A percentile compares a stretch with the other conserved stretches of the same genome.
phyloP scores from a whole-genome alignment of 129 eudicot genomes.

The Sambucus nigra region DNA sequence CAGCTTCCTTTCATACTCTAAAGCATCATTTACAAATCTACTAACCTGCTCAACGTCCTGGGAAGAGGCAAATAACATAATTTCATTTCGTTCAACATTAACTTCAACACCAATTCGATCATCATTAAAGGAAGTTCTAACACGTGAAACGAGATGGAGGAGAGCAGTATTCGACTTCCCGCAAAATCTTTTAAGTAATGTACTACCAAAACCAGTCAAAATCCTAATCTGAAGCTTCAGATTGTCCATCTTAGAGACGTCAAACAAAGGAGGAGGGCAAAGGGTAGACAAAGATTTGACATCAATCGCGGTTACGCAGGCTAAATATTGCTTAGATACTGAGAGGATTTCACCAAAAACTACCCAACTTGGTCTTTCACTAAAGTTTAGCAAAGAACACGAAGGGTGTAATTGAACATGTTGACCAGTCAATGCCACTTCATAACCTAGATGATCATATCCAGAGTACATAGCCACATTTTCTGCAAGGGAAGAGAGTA shows the following conservation, averaged over 20 bases:
- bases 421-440: slow-evolving; percentile 57
- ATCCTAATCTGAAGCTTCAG: slow-evolving; percentile 42
- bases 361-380: slow-evolving; percentile 72
- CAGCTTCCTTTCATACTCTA: slow-evolving; percentile 56
- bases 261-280: slow-evolving; percentile 54
- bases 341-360: slow-evolving; percentile 81
- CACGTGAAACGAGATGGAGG: slow-evolving; percentile 39
- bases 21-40: slow-evolving; percentile 26
- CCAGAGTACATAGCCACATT: slow-evolving; percentile 84
- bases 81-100: slow-evolving; percentile 42
- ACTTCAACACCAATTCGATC: slow-evolving; percentile 71
- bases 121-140: slow-evolving; percentile 35
- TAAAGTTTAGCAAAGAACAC: slow-evolving; percentile 60
- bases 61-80: slow-evolving; percentile 47
- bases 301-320: slow-evolving; percentile 63
- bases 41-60: slow-evolving; percentile 44
- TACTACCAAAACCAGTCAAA: slow-evolving; percentile 52
- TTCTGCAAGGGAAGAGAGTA: slow-evolving; percentile 64
- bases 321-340: slow-evolving; percentile 50
- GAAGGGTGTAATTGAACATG: slow-evolving; percentile 78
- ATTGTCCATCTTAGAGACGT: slow-evolving; percentile 33
- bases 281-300: slow-evolving; percentile 36
- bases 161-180: slow-evolving; percentile 54
- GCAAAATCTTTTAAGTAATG: slow-evolving; percentile 58
- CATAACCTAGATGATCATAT: slow-evolving; percentile 79